A percentile compares a stretch with the other conserved stretches of the same genome.
phyloP scores from a whole-genome alignment of 768 basidiomycete species.

The button mushroom (Agaricus bisporus) region DNA sequence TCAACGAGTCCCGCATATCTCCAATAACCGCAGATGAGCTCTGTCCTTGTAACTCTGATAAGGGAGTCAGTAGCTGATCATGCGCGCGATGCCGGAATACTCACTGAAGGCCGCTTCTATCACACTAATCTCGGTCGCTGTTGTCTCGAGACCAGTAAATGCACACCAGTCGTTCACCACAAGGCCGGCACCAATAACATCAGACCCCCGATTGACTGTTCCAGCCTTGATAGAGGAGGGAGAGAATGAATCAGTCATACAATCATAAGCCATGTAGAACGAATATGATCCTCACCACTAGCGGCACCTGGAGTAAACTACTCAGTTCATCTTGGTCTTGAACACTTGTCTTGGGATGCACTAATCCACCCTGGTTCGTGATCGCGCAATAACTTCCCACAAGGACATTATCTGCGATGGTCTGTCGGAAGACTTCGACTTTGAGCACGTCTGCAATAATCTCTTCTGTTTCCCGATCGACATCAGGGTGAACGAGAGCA shows the following conservation, averaged over 20 bases:
- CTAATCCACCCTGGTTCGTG: constrained; percentile 95
- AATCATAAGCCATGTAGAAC: background rate
- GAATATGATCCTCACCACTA: constrained; percentile 64
- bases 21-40: constrained; percentile 77
- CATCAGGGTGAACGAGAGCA: constrained; percentile 95
- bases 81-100: constrained; percentile 25
- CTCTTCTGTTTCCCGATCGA: constrained; percentile 98
- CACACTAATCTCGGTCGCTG: constrained; percentile 98
- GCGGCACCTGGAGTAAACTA: constrained; percentile 85
- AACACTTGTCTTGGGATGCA: constrained; percentile 95
- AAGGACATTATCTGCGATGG: constrained; percentile 92
- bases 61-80: background rate
- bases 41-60: constrained; percentile 80
- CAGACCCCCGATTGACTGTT: constrained; percentile 97
- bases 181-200: constrained; percentile 94
- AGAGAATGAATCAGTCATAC: constrained; percentile 2
- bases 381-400: constrained; percentile 95
- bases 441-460: constrained; percentile 99
- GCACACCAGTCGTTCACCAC: constrained; percentile 99
- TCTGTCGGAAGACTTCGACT: constrained; percentile 98
- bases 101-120: constrained; percentile 96
- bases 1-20: constrained; percentile 87
- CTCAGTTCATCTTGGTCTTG: constrained; percentile 98
- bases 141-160: constrained; percentile 98
- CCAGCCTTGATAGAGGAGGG: constrained; percentile 58